Base-by-base conservation (phyloP, 495 filamentous ascomycete genomes). In the Cladorrhinum samala region DNA sequence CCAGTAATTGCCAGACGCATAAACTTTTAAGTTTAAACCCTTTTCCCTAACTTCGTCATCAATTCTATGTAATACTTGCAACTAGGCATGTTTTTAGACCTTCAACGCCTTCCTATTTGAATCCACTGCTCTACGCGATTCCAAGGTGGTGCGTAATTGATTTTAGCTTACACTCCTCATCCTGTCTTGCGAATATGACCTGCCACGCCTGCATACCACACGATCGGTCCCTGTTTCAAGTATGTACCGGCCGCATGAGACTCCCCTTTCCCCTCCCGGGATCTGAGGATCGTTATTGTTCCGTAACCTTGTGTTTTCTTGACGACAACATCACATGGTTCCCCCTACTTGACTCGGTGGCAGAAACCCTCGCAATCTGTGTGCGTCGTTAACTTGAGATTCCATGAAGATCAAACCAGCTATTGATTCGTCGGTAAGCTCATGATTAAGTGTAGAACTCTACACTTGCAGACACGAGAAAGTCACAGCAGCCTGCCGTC, bases 391-490 rank as follows among this genome's bases (percentile, higher is more conserved):
- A 33, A 33, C 27, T 33, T 33, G 6, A 33, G 11, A 33, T 33
- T 11, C 5, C 5, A 33, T 33, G 6, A 33, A 33, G 5, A 33
- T 33, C 27, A 33, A 33, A 33, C 27, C 27, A 5, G 6, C 11
- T 33, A 11, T 33, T 33, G 27, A 33, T 33, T 5, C 5, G 27
- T 11, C 11, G 27, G 27, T 11, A 33, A 33, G 27, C 6, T 6
- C 27, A 33, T 33, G 27, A 33, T 33, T 5, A 33, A 6, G 27
- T 33, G 27, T 11, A 33, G 27, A 6, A 33, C n/a, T n/a, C n/a
- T n/a, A 20, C 9, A 46, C 11, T 27, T 49, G 43, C 48, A 52
- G 49, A 55, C 44, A 53, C 57, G 57, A 55, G 40, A 25, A 18
- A 41, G 39, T 42, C 44, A 47, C 49, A 37, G 20, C 57, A 55